phyloP scores from a whole-genome alignment of 2,329 filamentous ascomycete genomes.

The Didymella arachidicola region DNA sequence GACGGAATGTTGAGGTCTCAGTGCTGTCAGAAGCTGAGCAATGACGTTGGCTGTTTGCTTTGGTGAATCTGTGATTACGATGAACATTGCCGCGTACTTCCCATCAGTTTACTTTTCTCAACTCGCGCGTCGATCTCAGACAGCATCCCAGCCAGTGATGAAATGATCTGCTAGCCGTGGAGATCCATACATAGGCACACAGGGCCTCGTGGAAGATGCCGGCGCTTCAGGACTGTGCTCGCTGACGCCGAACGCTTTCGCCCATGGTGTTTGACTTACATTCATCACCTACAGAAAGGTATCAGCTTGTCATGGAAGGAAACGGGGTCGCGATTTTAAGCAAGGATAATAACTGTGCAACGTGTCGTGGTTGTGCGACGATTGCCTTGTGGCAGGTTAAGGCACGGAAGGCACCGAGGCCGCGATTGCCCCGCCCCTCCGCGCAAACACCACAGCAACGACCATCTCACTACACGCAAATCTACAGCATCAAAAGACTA shows the following conservation, averaged over 20 bases:
- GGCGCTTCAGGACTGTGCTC: conserved; percentile 11
- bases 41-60: conserved; percentile 17
- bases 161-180: conserved; percentile 38
- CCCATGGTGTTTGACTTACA: not conserved
- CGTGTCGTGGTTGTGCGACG: conserved; percentile 10
- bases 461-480: not conserved
- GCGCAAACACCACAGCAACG: not conserved
- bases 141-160: conserved; percentile 27
- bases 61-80: conserved; percentile 29
- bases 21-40: conserved; percentile 10
- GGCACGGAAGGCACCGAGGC: conserved; percentile 4
- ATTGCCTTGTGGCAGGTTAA: not conserved
- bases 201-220: conserved; percentile 23
- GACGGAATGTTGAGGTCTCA: conserved; percentile 1
- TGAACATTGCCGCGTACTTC: conserved; percentile 26
- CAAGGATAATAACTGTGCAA: conserved; percentile 8
- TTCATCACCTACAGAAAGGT: not conserved
- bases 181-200: conserved; percentile 25
- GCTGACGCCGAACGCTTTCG: conserved; percentile 4
- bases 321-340: not conserved
- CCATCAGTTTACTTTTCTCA: conserved; percentile 14
- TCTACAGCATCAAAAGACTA: not conserved
- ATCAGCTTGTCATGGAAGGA: not conserved
- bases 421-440: not conserved
- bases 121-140: conserved; percentile 23